Conservation (phyloP, 2,329 filamentous ascomycete genomes). For the Pseudocercospora macadamiae region DNA sequence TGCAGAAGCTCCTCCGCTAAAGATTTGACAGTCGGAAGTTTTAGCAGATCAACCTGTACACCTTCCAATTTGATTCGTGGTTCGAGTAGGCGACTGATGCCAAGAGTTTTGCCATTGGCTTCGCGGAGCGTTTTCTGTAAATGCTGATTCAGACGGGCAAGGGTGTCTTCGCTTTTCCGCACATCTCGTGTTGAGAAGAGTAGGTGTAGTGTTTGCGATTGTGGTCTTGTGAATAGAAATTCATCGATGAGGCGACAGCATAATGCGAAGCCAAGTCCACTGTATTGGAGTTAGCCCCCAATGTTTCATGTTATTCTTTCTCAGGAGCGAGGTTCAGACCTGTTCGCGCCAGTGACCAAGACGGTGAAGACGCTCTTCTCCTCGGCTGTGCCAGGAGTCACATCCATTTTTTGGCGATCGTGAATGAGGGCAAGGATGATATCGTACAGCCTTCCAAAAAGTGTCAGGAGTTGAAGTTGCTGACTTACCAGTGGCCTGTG, state of each 20-base stretch:
- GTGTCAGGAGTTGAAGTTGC: too few relatives aligned
- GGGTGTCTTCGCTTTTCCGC: conserved; percentile 74
- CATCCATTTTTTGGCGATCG: conserved; percentile 24
- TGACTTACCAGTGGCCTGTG: too few relatives aligned
- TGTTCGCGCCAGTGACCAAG: conserved; percentile 84
- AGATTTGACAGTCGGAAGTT: conserved; percentile 58
- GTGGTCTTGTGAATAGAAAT: conserved; percentile 72
- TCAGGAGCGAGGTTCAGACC: conserved; percentile 54
- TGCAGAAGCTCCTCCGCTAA: conserved; percentile 57
- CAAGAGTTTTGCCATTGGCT: conserved; percentile 40
- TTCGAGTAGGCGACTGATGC: conserved; percentile 45
- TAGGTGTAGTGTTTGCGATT: conserved; percentile 71
- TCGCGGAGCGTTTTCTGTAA: conserved; percentile 52
- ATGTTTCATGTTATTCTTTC: neutral
- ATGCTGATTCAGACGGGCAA: conserved; percentile 56
- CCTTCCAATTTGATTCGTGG: conserved; percentile 55
- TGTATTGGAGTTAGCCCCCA: conserved; percentile 46
- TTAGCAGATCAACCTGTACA: conserved; percentile 62
- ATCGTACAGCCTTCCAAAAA: too few relatives aligned
- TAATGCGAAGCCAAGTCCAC: conserved; percentile 83
- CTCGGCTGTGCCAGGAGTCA: neutral
- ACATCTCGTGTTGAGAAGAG: conserved; percentile 80
- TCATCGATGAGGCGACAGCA: conserved; percentile 86
- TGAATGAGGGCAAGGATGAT: too few relatives aligned
- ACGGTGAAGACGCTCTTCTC: conserved; percentile 51